Evolutionary conservation across 768 basidiomycete genomes (phyloP), one percentile per base, ranked within the genome.

Genomic region (Suillus alpinus): DNA sequence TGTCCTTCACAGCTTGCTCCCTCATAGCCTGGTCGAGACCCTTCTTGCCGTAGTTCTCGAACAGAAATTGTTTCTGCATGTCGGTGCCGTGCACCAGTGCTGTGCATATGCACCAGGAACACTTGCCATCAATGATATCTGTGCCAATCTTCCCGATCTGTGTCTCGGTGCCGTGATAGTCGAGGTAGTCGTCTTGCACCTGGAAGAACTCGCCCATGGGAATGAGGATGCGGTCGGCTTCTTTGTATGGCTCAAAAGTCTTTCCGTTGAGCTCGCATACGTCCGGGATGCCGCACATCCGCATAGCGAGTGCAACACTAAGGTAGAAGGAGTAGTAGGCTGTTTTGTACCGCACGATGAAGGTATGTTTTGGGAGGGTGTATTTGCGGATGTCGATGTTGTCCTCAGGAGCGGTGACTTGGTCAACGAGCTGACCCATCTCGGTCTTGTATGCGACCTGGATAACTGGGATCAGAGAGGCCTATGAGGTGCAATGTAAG

Each of bases 261-360:
- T 76, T 70, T 55, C 79, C 79, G 60, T 66, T 60, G 16, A 78
- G 66, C 29, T 65, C 70, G 68, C 84, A 82, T 36, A 77, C 71
- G 43, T 78, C 77, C 7, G 89, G 85, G 58, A 93, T 82, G 52
- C 79, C 78, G 66, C 82, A 83, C 74, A 94, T 80, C 74, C 88
- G 84, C 87, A 98, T 88, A 13, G 94, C 94, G 63, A 95, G 87
- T 20, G 96, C 97, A 63, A 98, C 94, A 56, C 97, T 94, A 63
- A 99, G 92, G 79, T 98, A 97, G 84, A 98, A 98, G 32, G 94
- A 97, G 77, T 98, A 99, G 78, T 85, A 96, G 0, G 96, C 92
- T 37, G 96, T 98, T 78, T 99, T 99, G 86, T 95, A 98, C 63
- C 92, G 83, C 58, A 98, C 96, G 73, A 98, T 97, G 59, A 92